Conservation (phyloP, 441 rosid genomes). For the Geranium incanum region DNA sequence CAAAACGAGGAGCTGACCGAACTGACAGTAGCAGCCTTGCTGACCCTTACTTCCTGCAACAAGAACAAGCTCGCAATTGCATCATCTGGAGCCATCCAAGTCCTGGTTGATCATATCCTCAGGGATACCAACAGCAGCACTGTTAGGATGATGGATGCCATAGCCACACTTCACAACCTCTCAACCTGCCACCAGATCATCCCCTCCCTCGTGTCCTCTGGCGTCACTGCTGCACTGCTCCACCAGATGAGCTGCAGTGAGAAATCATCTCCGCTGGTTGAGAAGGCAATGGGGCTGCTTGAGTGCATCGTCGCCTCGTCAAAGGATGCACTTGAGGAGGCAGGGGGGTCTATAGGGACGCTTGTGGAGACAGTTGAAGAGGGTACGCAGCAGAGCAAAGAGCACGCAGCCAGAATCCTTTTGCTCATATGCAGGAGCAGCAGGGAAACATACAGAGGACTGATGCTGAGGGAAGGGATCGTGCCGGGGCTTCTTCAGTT, state of each 20-base stretch:
- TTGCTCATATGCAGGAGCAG: conserved; percentile 44
- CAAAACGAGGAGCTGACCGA: conserved; percentile 37
- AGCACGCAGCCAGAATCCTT: conserved; percentile 59
- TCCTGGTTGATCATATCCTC: conserved; percentile 34
- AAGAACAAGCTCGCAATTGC: conserved; percentile 54
- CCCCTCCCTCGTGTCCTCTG: conserved; percentile 46
- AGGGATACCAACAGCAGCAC: neutral
- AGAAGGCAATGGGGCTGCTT: conserved; percentile 54
- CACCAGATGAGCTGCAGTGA: conserved; percentile 33
- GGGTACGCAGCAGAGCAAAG: conserved; percentile 57
- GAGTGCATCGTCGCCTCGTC: conserved; percentile 39
- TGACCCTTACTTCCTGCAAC: conserved; percentile 61
- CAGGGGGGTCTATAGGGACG: conserved; percentile 38
- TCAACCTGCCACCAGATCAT: conserved; percentile 51
- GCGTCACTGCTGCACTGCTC: conserved; percentile 40
- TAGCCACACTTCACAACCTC: conserved; percentile 69
- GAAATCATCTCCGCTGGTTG: conserved; percentile 40
- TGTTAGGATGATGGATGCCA: conserved; percentile 47
- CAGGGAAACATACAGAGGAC: conserved; percentile 52
- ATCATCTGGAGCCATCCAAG: conserved; percentile 44
- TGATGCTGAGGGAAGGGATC: conserved; percentile 63
- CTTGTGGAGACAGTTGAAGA: conserved; percentile 68
- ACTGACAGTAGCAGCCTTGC: conserved; percentile 43
- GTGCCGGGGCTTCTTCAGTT: conserved; percentile 75
- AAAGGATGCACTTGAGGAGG: conserved; percentile 29